Percentiles rank a stretch among this genome's conserved stretches.
phyloP scores from a whole-genome alignment of 2,329 filamentous ascomycete genomes.

The Triangularia setosa region DNA sequence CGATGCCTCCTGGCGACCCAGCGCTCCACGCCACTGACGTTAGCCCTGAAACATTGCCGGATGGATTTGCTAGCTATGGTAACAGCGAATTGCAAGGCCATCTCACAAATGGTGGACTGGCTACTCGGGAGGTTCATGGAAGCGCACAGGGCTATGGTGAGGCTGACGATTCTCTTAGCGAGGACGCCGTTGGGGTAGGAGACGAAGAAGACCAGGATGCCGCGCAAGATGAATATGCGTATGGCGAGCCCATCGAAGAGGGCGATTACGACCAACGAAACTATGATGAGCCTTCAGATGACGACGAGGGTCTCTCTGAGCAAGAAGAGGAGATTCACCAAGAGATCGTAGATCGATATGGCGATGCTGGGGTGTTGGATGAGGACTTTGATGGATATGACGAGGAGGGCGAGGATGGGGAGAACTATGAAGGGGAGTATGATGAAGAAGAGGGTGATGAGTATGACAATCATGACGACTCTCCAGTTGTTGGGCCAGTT shows the following conservation, averaged over 20 bases:
- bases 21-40: conserved; percentile 15
- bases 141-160: not conserved
- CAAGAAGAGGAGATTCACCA: conserved; percentile 23
- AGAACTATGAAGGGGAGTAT: conserved; percentile 33
- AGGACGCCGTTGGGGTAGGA: conserved; percentile 10
- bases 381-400: conserved; percentile 27
- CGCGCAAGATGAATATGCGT: conserved; percentile 16
- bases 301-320: conserved; percentile 26
- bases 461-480: conserved; percentile 1
- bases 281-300: conserved; percentile 23
- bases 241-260: conserved; percentile 24
- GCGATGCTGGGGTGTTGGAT: conserved; percentile 19
- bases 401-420: conserved; percentile 25
- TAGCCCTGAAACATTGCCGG: conserved; percentile 16
- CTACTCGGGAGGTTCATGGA: not conserved
- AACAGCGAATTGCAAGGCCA: not conserved
- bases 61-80: conserved; percentile 26
- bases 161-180: not conserved
- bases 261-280: conserved; percentile 29
- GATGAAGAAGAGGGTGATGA: conserved; percentile 29
- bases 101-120: not conserved
- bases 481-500: not conserved
- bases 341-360: conserved; percentile 22
- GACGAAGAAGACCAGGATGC: conserved; percentile 20
- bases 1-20: conserved; percentile 10